Base-by-base conservation (phyloP, 257 asterid genomes). In the Cinchona pubescens region DNA sequence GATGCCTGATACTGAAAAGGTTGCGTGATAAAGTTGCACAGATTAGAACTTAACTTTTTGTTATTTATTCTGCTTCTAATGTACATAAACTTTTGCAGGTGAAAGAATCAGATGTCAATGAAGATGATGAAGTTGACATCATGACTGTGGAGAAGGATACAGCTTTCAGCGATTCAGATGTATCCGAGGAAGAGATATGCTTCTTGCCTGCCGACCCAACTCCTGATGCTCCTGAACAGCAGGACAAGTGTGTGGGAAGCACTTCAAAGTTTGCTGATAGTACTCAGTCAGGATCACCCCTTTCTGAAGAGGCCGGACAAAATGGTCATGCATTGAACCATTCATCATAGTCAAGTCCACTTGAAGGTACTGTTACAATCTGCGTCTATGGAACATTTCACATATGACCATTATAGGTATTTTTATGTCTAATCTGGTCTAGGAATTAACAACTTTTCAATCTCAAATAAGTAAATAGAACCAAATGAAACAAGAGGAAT, bases 131-230 rank as follows among this genome's bases (percentile, higher is more conserved):
- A 72, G 77, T 93, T 77, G 98, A 93, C 79, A 87, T 91, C 49
- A 60, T 83, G 75, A 76, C 89, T 18, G 75, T 81, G 75, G 97
- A 93, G 84, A 89, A 85, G 77, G 96, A 93, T 79, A 80, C 95
- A n/a, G 77, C 89, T 75, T 90, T 93, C 79, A 91, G 98, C 80
- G 98, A 93, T 84, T 91, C 97, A 29, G 97, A 93, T 82, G 83
- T 86, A 85, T 93, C 98, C 13, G 90, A 89, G 75, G 96, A 82
- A 51, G 98, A 91, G 79, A 74, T 91, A 62, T 76, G 92, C 72
- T 93, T 84, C 85, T 86, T 93, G 87, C 97, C 97, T 51, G 88
- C 93, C 38, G 89, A 91, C 55, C 98, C 98, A 16, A 70, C 79
- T 73, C 92, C 90, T 1, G 97, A 91, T 88, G 80, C 77, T 87